phyloP scores from a whole-genome alignment of 345 rosid genomes.

The Turnera subulata region DNA sequence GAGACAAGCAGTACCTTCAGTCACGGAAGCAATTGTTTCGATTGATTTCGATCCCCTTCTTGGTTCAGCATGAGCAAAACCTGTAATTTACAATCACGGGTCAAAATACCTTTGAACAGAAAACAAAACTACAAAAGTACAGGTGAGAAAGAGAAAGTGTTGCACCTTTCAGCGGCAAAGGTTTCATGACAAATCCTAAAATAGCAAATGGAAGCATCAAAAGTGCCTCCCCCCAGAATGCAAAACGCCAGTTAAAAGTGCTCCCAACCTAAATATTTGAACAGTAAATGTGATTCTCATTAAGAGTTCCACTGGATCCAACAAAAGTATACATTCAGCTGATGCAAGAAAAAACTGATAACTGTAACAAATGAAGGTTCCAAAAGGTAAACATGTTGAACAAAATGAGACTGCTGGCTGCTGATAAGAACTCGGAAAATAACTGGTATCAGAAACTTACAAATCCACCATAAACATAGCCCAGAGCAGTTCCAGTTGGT shows the following conservation, averaged over 20 bases:
- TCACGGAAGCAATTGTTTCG: conserved; percentile 12
- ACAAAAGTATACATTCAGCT: neutral
- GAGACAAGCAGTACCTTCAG: conserved; percentile 10
- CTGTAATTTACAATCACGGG: conserved; percentile 2
- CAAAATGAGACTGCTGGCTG: neutral
- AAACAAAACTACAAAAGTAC: neutral
- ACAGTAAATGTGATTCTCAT: neutral
- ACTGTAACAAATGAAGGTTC: neutral
- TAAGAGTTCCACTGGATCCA: neutral
- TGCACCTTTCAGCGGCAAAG: conserved; percentile 24
- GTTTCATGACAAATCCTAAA: conserved; percentile 25
- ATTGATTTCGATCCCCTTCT: conserved; percentile 2
- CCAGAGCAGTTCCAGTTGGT: conserved; percentile 25
- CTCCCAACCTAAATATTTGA: conserved; percentile 15
- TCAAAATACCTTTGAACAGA: neutral
- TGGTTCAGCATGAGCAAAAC: conserved; percentile 16
- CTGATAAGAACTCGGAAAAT: neutral
- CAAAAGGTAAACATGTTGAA: neutral
- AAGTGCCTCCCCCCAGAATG: conserved; percentile 24
- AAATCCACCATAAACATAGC: conserved; percentile 29
- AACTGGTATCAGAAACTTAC: conserved; percentile 12
- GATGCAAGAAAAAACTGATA: neutral
- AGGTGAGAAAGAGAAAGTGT: neutral
- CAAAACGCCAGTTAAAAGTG: conserved; percentile 22
- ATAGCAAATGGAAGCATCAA: conserved; percentile 30